Percentiles rank a stretch among this genome's conserved stretches.
These are phyloP conservation scores for Teunomyces aglyptinius DNA, from an alignment of 805 yeast species.

Conservation along the genomic window DNA sequence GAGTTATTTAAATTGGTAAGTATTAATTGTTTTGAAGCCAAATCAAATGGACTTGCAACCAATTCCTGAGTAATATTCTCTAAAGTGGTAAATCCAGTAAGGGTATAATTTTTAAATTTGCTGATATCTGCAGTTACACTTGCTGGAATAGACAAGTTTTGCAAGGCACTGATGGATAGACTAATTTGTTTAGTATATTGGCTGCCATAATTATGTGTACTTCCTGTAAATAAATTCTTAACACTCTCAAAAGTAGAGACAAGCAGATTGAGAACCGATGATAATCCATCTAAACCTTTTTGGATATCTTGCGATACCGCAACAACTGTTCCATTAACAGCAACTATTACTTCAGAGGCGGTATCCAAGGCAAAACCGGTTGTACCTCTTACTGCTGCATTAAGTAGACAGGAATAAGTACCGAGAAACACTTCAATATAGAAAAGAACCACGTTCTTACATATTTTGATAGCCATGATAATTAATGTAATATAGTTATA, in stretches of 20 bases:
- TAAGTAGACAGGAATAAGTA: conserved; percentile 79
- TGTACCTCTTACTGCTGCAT: conserved; percentile 70
- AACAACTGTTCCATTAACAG: conserved; percentile 59
- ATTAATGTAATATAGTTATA: conserved; percentile 45
- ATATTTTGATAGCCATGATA: conserved; percentile 49
- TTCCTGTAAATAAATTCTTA: conserved; percentile 48
- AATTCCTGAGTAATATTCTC: conserved; percentile 54
- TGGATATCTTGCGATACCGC: conserved; percentile 60
- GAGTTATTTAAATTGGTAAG: conserved; percentile 9
- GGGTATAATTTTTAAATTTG: conserved; percentile 39
- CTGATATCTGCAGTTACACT: conserved; percentile 59
- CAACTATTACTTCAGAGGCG: conserved; percentile 56
- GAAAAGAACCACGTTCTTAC: conserved; percentile 61
- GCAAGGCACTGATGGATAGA: conserved; percentile 54
- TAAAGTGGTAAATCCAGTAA: conserved; percentile 68
- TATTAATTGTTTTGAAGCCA: conserved; percentile 35
- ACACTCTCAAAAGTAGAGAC: conserved; percentile 47
- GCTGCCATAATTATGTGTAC: conserved; percentile 27
- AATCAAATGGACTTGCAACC: conserved; percentile 60
- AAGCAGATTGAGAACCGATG: conserved; percentile 55
- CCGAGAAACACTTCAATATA: conserved; percentile 74
- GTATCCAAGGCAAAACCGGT: conserved; percentile 72
- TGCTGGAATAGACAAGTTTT: conserved; percentile 62
- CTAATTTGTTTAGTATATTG: conserved; percentile 47
- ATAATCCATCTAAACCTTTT: conserved; percentile 60